Evolutionary conservation across 2,329 filamentous ascomycete species (phyloP).

Genomic region (Pyrenophora seminiperda): DNA sequence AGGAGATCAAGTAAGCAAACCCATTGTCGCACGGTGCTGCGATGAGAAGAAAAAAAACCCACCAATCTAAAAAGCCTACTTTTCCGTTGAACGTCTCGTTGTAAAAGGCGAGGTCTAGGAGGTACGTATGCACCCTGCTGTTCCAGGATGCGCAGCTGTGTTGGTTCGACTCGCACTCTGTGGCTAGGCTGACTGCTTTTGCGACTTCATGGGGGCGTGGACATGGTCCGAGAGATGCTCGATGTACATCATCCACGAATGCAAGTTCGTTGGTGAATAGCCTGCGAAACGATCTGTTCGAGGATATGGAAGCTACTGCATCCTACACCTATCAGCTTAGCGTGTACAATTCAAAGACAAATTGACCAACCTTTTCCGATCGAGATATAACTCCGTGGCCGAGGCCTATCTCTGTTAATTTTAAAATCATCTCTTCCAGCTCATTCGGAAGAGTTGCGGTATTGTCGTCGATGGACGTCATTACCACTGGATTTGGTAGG

Average conservation of each 20-base stretch:
- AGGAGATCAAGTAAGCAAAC: not conserved
- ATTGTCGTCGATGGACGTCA: not conserved
- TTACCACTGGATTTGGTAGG: constrained; percentile 1
- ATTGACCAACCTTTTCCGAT: not conserved
- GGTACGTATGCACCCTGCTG: constrained; percentile 4
- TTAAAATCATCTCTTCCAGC: not conserved
- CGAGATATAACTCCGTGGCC: constrained; percentile 1
- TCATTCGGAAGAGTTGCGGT: not conserved
- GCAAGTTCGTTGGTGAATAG: constrained; percentile 1
- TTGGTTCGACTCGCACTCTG: constrained; percentile 1
- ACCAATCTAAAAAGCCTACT: constrained; percentile 6
- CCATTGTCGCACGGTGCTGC: too few species aligned
- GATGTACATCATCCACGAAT: constrained; percentile 1
- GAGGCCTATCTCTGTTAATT: not conserved
- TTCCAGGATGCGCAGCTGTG: constrained; percentile 11
- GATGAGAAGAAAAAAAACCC: not conserved
- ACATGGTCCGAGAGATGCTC: not conserved
- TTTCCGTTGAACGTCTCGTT: not conserved
- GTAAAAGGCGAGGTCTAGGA: constrained; percentile 4
- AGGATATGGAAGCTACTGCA: not conserved
- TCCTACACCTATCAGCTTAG: not conserved
- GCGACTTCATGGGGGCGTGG: constrained; percentile 1
- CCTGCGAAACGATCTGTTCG: not conserved
- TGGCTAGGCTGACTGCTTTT: not conserved
- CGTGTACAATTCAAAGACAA: not conserved